phyloP scores from a whole-genome alignment of 2,329 filamentous ascomycete species.

The Teratosphaeria viscida region DNA sequence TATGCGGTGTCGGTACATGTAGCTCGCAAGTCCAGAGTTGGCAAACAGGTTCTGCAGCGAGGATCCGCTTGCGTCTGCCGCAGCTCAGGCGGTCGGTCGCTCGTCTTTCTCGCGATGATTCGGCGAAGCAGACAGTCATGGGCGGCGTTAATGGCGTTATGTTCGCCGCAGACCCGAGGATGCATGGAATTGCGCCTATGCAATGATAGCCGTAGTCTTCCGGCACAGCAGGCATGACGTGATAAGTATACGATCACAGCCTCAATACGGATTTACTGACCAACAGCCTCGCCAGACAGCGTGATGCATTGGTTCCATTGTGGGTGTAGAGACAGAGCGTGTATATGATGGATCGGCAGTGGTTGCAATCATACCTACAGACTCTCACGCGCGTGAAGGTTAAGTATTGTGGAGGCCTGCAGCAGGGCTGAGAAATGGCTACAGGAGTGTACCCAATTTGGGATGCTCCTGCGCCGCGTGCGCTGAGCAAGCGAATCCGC shows the following conservation, averaged over 20 bases:
- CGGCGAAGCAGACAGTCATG: not conserved
- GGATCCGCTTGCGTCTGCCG: not conserved
- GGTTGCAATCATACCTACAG: not conserved
- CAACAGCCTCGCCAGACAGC: not conserved
- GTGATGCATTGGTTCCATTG: not conserved
- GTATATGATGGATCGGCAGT: not conserved
- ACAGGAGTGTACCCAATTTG: not conserved
- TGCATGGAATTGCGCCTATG: not conserved
- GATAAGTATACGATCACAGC: not conserved
- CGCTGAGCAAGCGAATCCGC: not conserved
- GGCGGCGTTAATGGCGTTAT: not conserved
- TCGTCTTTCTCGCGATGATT: not conserved
- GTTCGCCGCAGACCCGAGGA: not conserved
- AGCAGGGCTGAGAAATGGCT: slow-evolving; percentile 2
- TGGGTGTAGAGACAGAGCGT: not conserved
- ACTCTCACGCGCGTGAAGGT: not conserved
- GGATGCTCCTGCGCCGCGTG: not conserved
- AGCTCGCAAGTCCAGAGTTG: not conserved
- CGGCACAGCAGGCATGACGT: not conserved
- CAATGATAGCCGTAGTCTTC: not conserved
- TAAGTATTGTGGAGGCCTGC: not conserved
- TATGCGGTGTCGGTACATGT: not conserved
- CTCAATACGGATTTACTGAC: not conserved
- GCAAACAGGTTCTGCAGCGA: not conserved
- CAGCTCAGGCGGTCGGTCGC: not conserved